A percentile compares a stretch with the other conserved stretches of the same genome.
Conservation (phyloP, 2,329 filamentous ascomycete species). For the Hypoxylon sp. region DNA sequence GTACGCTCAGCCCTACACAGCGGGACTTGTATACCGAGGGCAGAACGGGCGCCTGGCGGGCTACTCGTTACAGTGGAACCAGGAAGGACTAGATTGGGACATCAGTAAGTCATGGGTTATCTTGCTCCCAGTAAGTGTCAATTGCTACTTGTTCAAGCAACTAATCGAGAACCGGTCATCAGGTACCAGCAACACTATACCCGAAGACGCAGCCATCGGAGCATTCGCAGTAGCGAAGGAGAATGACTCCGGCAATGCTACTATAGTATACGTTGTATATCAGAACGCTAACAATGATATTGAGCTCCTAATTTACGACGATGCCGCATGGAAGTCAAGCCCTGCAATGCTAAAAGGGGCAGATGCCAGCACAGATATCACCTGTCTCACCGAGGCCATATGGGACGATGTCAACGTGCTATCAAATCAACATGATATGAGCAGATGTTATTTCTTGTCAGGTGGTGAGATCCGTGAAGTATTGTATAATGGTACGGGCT, state of each 20-base stretch:
- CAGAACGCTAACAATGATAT: constrained; percentile 21
- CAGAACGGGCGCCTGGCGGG: not conserved
- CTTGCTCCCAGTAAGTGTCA: not conserved
- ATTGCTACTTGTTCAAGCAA: not conserved
- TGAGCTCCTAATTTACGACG: constrained; percentile 4
- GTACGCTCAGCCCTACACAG: not conserved
- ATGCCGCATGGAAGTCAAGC: not conserved
- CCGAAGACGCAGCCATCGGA: not conserved
- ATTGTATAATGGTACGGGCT: constrained; percentile 22
- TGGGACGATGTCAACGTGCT: constrained; percentile 3
- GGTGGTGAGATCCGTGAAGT: constrained; percentile 26
- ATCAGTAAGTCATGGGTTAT: not conserved
- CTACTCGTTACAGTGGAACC: not conserved
- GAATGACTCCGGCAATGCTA: constrained; percentile 12
- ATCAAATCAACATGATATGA: constrained; percentile 26
- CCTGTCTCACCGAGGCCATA: constrained; percentile 9
- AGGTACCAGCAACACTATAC: not conserved
- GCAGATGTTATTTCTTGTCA: constrained; percentile 30
- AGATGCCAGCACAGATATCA: not conserved
- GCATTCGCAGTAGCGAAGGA: constrained; percentile 12
- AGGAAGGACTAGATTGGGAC: not conserved
- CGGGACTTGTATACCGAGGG: not conserved
- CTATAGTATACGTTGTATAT: constrained; percentile 9
- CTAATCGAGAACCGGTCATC: not conserved
- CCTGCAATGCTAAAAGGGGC: not conserved